Base-by-base conservation (phyloP, 2,329 filamentous ascomycete species). In the Helotiales sp. region DNA sequence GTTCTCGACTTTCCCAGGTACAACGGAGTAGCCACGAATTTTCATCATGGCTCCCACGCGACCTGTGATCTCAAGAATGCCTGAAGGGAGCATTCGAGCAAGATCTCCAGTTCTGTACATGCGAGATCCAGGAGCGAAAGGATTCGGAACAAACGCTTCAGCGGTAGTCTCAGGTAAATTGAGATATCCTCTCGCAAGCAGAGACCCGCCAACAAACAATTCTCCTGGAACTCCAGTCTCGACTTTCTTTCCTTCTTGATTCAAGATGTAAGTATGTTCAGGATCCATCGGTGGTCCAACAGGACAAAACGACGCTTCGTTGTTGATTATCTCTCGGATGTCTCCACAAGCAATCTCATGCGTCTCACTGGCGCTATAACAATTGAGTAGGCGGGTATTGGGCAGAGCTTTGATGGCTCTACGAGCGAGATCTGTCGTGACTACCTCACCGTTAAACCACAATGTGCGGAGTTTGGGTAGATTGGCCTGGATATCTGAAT, bases 11-110 rank as follows among this genome's bases (percentile, higher is more conserved):
- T 97, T 94, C 0, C 91, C 92, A 71, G 96, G 91, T 72, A 97
- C 94, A 1, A 97, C 84, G 7, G 93, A 85, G 77, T 97, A 93
- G 0, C 94, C 94, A 32, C 94, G 88, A 6, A 97, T 84, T 77
- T 97, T 97, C 70, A 97, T 89, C 78, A 97, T 94, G 62, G 96
- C 93, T 75, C 97, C 94, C 7, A 91, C 90, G 8, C 94, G 87
- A 3, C 94, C 93, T 3, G 96, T 83, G 74, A 97, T 97, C 68
- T 95, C 91, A 67, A 97, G 93, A 50, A 90, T 91, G 1, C 87
- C 89, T 74, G 97, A 91, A 50, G 93, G 84, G 6, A 97, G 80
- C n/a, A 96, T 82, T 13, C 93, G 85, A 2, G 97, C 93, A 0
- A 97, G 82, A 77, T 97, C 94, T 0, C 94, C 94, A 0, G 94